These are phyloP conservation scores for Linum tenue DNA, from an alignment of 345 rosid species.

Conservation along the genomic window DNA sequence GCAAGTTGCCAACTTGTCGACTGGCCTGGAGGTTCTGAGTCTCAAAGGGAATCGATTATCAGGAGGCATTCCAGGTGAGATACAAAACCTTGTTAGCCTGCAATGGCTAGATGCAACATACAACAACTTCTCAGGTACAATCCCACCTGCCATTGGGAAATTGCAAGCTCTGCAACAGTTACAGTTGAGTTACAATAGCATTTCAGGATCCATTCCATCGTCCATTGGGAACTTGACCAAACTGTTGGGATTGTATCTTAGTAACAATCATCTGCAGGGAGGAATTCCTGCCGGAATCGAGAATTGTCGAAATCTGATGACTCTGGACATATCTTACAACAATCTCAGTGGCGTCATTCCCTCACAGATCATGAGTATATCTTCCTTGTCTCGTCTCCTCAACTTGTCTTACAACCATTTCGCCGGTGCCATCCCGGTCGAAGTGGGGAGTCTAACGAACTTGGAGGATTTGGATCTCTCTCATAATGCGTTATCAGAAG, in stretches of 20 bases:
- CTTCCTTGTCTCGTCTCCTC: background rate
- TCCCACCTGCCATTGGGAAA: constrained; percentile 13
- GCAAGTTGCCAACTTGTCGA: constrained; percentile 15
- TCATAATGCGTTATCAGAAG: constrained; percentile 10
- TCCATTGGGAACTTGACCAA: constrained; percentile 8
- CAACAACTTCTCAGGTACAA: constrained; percentile 9
- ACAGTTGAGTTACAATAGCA: background rate
- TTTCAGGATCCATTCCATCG: constrained; percentile 8
- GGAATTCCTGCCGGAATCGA: constrained; percentile 13
- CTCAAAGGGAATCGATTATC: background rate
- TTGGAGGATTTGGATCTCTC: constrained; percentile 6
- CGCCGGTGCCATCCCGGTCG: background rate
- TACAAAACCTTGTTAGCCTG: constrained; percentile 12
- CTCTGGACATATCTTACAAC: constrained; percentile 4
- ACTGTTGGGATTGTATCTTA: background rate
- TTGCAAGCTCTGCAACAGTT: constrained; percentile 6
- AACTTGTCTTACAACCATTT: constrained; percentile 4
- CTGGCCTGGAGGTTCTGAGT: fast-evolving
- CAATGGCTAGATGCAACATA: background rate
- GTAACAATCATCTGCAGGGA: constrained; percentile 14
- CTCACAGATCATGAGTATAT: background rate
- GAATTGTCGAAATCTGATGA: constrained; percentile 1
- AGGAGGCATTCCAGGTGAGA: constrained; percentile 17
- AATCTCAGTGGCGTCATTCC: constrained; percentile 13
- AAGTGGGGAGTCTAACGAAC: constrained; percentile 7